phyloP scores from a whole-genome alignment of 2,329 filamentous ascomycete species.

The Seiridium cupressi region DNA sequence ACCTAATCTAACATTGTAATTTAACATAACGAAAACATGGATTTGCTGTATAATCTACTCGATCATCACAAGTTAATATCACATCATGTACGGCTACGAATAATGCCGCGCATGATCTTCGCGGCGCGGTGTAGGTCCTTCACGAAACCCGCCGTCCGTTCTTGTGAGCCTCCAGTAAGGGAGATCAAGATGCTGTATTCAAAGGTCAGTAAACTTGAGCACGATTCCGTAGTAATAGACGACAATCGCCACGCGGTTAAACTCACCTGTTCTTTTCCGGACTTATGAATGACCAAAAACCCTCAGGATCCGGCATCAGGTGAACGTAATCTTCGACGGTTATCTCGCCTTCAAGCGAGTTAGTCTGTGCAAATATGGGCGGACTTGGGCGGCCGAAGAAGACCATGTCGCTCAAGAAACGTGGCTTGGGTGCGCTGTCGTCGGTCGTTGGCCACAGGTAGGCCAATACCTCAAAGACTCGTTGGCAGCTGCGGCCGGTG shows the following conservation, averaged over 20 bases:
- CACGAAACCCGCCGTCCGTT: slow-evolving; percentile 4
- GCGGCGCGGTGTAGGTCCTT: slow-evolving; percentile 7
- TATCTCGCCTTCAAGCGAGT: neutral
- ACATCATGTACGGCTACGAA: neutral
- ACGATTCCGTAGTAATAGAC: neutral
- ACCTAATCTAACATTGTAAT: no score
- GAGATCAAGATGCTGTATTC: neutral
- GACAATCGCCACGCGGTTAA: neutral
- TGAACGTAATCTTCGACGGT: slow-evolving; percentile 5
- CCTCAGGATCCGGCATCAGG: slow-evolving; percentile 1
- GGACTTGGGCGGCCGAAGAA: slow-evolving; percentile 6
- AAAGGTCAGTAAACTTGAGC: neutral
- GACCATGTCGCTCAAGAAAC: slow-evolving; percentile 1
- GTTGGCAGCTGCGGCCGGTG: slow-evolving; percentile 1
- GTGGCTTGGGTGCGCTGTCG: neutral
- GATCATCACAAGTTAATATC: neutral
- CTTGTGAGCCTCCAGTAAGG: slow-evolving; percentile 4
- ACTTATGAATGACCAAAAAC: slow-evolving; percentile 7
- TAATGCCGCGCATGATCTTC: slow-evolving; percentile 4
- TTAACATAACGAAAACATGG: no score
- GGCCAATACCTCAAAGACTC: slow-evolving; percentile 3
- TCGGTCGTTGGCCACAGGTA: slow-evolving; percentile 5
- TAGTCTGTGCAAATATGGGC: slow-evolving; percentile 6
- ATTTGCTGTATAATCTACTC: neutral
- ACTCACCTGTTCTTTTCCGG: slow-evolving; percentile 9